phyloP scores from a whole-genome alignment of 2,329 filamentous ascomycete species.

The Hypocreales sp. region DNA sequence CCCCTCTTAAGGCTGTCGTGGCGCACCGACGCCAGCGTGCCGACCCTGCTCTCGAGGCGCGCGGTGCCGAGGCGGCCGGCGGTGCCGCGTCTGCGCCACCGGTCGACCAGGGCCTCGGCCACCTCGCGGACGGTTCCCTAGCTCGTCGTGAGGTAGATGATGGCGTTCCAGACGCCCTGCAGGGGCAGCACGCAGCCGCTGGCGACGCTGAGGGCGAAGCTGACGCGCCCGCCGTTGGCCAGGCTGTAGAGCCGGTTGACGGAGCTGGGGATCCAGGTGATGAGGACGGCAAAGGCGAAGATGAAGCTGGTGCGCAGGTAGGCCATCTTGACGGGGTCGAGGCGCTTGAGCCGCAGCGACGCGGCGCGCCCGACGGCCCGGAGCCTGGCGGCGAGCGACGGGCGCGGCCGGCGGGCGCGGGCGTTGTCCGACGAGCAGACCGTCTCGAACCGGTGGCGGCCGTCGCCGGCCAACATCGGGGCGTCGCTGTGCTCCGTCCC shows the following conservation, averaged over 20 bases:
- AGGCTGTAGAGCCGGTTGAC: conserved; percentile 60
- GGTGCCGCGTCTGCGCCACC: too few relatives aligned
- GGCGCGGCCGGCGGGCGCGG: conserved; percentile 4
- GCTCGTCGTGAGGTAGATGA: conserved; percentile 59
- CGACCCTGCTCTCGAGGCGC: conserved; percentile 13
- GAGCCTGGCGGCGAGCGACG: conserved; percentile 8
- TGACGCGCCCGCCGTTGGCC: conserved; percentile 28
- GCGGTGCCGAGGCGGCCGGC: conserved; percentile 5
- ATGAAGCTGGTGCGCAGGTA: conserved; percentile 46
- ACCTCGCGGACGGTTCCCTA: conserved; percentile 22
- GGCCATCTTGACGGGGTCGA: conserved; percentile 41
- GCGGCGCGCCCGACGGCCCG: conserved; percentile 12
- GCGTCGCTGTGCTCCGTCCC: conserved; percentile 1
- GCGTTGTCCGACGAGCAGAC: conserved; percentile 12
- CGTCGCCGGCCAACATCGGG: conserved; percentile 3
- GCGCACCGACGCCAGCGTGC: conserved; percentile 6
- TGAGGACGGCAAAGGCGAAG: conserved; percentile 40
- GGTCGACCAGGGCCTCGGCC: too few relatives aligned
- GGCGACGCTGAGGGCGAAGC: conserved; percentile 51
- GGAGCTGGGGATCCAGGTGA: conserved; percentile 50
- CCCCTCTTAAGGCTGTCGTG: conserved; percentile 9
- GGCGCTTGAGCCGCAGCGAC: conserved; percentile 14
- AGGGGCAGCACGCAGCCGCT: conserved; percentile 59
- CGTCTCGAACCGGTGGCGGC: conserved; percentile 13
- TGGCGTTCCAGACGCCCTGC: conserved; percentile 67